Evolutionary conservation across 2,329 filamentous ascomycete species (phyloP), one percentile per base, ranked within the genome.

Genomic region (Neofusicoccum umdonicola): DNA sequence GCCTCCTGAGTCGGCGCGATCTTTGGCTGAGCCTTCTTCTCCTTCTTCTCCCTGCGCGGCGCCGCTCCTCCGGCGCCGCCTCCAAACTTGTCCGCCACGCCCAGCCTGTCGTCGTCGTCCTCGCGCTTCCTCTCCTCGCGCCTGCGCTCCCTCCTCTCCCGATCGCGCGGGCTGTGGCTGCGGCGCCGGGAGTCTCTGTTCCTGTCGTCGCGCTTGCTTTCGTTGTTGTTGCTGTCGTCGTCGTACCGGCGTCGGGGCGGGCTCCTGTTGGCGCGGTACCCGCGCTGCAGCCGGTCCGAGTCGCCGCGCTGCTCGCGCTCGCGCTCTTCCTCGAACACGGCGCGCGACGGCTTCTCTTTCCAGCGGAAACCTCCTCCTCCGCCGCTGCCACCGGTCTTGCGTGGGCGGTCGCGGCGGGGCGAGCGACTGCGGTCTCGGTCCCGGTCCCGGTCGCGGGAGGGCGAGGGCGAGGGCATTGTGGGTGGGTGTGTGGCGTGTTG

Each of bases 311-410:
- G 64, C 11, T 66, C 65, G 13, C 62, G 65, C 3, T 69, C 66
- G 22, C 66, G 66, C 27, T 69, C 70, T 51, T 70, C 67, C 65
- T 75, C 62, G 35, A 48, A 57, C 2, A 57, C 52, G 44, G 51
- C 52, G n/a, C 56, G 63, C 8, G 54, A 52, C 5, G 63, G 63
- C 70, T 81, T 84, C 62, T 86, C 84, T 69, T 88, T 88, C 80
- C 83, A 88, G 68, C 82, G 82, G 69, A 88, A 86, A 9, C 85
- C 84, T 4, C 83, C 82, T 64, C 77, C 79, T 68, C 73, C 82
- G 64, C 77, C 79, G 68, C 73, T 80, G 9, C 62, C 76, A 58
- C 74, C 75, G 45, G 71, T 70, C 50, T 77, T 76, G 69, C 76
- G 48, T 37, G 71, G 69, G 68, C 62, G 58, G 62, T 60, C 68